A percentile compares a stretch with the other conserved stretches of the same genome.
Evolutionary conservation across 768 basidiomycete genomes (phyloP).

Genomic region (Kwoniella bestiolae): DNA sequence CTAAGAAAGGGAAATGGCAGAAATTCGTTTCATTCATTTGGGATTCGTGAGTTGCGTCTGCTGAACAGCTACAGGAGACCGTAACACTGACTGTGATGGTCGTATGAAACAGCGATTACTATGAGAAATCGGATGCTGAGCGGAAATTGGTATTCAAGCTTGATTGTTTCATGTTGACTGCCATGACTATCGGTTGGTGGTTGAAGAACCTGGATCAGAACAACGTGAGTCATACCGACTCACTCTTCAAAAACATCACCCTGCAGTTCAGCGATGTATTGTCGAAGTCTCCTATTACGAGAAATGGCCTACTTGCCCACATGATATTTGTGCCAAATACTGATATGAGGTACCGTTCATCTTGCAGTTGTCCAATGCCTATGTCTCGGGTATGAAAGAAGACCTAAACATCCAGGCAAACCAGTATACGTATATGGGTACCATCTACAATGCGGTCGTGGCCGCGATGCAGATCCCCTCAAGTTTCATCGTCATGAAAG

Average conservation of each 20-base stretch:
- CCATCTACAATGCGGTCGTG: slow-evolving; percentile 35
- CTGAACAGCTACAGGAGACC: too few species aligned
- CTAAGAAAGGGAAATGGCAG: slow-evolving; percentile 20
- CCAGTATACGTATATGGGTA: slow-evolving; percentile 32
- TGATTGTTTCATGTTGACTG: slow-evolving; percentile 33
- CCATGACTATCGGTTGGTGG: slow-evolving; percentile 34
- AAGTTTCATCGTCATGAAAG: slow-evolving; percentile 28
- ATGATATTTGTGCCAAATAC: too few species aligned
- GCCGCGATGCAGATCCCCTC: slow-evolving; percentile 28
- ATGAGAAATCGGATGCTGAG: slow-evolving; percentile 36
- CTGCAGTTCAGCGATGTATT: too few species aligned
- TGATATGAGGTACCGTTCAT: neutral
- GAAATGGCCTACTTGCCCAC: too few species aligned
- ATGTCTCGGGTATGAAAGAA: slow-evolving; percentile 41
- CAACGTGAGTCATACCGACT: slow-evolving; percentile 26
- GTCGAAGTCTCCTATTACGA: too few species aligned
- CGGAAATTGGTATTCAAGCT: slow-evolving; percentile 37
- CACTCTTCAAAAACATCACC: too few species aligned
- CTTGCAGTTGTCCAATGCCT: slow-evolving; percentile 21
- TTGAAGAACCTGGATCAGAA: slow-evolving; percentile 37
- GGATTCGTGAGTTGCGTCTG: slow-evolving; percentile 10
- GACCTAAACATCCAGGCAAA: slow-evolving; percentile 37
- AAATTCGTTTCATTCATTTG: slow-evolving; percentile 23
- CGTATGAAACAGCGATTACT: slow-evolving; percentile 39
- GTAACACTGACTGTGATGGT: too few species aligned